Conservation (phyloP, 176 grass and related monocot species). For the Rhynchospora breviuscula region DNA sequence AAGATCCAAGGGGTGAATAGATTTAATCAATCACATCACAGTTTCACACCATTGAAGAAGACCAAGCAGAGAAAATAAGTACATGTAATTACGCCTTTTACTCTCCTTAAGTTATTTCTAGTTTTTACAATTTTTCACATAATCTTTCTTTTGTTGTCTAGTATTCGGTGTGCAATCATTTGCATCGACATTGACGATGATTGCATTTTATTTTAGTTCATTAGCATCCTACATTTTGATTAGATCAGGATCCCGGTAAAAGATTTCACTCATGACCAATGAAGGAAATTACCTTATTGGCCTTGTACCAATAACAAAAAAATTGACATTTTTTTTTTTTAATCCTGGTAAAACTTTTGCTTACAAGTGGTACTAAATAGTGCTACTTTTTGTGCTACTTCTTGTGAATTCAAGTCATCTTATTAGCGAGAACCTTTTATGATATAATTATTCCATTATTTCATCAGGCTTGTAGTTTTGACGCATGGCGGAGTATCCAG, state of each 20-base stretch:
- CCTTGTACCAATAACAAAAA: neutral
- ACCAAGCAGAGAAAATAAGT: neutral
- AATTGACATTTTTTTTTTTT: neutral
- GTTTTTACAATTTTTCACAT: neutral
- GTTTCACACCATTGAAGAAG: neutral
- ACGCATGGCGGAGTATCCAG: constrained; percentile 10
- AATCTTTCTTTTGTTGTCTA: neutral
- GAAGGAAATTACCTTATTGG: neutral
- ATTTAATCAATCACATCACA: neutral
- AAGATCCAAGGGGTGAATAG: neutral
- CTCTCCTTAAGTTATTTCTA: neutral
- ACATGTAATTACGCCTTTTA: neutral
- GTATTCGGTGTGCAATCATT: neutral
- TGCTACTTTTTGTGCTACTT: neutral
- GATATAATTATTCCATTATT: neutral
- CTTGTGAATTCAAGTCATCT: neutral
- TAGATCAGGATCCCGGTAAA: neutral
- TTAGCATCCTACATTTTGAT: neutral
- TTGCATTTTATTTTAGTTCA: neutral
- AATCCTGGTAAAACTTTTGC: neutral
- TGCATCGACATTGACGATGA: neutral
- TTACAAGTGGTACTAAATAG: neutral
- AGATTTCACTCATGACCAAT: neutral
- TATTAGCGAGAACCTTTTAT: neutral
- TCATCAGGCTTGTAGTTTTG: neutral